phyloP scores from a whole-genome alignment of 257 asterid species.

The Buddleja alternifolia region DNA sequence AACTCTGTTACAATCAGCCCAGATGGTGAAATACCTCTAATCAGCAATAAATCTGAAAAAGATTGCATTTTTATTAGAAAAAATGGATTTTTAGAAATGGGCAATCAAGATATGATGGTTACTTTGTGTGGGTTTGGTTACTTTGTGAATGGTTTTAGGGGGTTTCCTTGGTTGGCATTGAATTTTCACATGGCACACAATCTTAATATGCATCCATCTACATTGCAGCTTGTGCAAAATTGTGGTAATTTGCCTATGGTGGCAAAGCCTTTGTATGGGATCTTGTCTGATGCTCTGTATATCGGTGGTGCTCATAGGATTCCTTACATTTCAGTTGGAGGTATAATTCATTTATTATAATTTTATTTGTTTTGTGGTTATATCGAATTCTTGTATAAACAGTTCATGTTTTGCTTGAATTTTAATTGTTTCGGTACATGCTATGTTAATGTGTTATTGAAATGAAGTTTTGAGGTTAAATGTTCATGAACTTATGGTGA shows the following conservation, averaged over 20 bases:
- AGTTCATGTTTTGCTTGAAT: neutral
- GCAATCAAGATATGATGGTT: conserved; percentile 56
- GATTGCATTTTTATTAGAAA: conserved; percentile 31
- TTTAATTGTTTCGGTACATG: neutral
- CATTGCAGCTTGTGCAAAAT: conserved; percentile 80
- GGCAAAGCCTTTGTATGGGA: conserved; percentile 88
- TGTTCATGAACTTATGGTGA: neutral
- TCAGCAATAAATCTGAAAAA: conserved; percentile 28
- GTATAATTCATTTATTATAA: conserved; percentile 33
- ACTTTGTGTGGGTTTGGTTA: conserved; percentile 84
- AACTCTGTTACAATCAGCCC: conserved; percentile 34
- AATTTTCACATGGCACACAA: conserved; percentile 74
- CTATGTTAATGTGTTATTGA: neutral
- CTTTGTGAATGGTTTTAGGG: conserved; percentile 88
- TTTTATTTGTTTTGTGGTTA: neutral
- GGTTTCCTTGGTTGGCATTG: conserved; percentile 89
- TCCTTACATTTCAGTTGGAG: conserved; percentile 88
- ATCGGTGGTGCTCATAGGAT: conserved; percentile 80
- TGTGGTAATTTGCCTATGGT: conserved; percentile 75
- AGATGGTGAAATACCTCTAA: conserved; percentile 32
- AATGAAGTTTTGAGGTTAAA: neutral
- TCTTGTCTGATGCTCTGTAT: conserved; percentile 82
- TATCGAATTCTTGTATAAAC: no score
- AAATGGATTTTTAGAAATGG: conserved; percentile 41
- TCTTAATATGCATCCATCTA: conserved; percentile 72